phyloP scores from a whole-genome alignment of 1,284 basidiomycete genomes.

The Pyrrhoderma lamaoense region DNA sequence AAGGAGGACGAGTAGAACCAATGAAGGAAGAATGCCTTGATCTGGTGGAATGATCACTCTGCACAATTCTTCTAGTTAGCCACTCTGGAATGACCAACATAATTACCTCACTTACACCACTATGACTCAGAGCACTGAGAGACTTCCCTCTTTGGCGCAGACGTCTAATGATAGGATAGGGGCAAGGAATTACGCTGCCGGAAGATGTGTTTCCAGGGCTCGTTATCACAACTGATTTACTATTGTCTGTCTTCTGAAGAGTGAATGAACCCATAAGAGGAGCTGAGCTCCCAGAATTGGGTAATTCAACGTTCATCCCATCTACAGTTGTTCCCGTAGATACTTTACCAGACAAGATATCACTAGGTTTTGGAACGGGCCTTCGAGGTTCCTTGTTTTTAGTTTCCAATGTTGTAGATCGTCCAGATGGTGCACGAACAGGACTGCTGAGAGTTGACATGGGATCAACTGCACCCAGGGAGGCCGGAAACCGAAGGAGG shows the following conservation, averaged over 20 bases:
- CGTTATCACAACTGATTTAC: constrained; percentile 45
- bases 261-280: constrained; percentile 16
- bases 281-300: not conserved
- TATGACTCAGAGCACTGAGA: constrained; percentile 19
- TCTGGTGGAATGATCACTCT: constrained; percentile 27
- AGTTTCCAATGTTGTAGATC: constrained; percentile 14
- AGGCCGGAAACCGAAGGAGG: constrained; percentile 57
- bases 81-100: constrained; percentile 11
- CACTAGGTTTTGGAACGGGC: constrained; percentile 47
- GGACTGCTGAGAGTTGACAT: constrained; percentile 59
- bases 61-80: constrained; percentile 30
- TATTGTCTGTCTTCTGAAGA: not conserved
- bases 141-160: constrained; percentile 15
- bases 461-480: constrained; percentile 62
- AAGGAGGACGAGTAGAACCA: constrained; percentile 20
- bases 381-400: not conserved
- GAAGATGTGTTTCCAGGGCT: constrained; percentile 28
- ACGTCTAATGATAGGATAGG: constrained; percentile 39
- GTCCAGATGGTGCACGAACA: constrained; percentile 36
- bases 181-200: constrained; percentile 51
- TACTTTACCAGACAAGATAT: constrained; percentile 54
- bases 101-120: constrained; percentile 17
- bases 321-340: constrained; percentile 40
- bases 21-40: constrained; percentile 24
- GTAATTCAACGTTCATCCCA: constrained; percentile 22